phyloP scores from a whole-genome alignment of 208 protist species.

The Trypanosomatidae sp. region DNA sequence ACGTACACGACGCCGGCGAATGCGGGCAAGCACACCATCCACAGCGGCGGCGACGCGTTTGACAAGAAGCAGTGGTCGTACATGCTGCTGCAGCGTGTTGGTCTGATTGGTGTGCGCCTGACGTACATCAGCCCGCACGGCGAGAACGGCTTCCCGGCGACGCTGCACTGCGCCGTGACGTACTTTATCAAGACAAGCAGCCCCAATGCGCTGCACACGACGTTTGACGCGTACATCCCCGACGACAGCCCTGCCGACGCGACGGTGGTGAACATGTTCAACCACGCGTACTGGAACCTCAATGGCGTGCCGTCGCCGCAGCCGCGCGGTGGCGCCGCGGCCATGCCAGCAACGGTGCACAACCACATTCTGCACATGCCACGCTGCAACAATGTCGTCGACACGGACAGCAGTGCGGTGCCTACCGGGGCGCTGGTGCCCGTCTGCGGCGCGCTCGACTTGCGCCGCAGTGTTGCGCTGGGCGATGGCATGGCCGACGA shows the following conservation, averaged over 20 bases:
- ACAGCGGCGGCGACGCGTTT: conserved; percentile 40
- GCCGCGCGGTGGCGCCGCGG: background rate
- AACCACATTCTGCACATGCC: conserved; percentile 33
- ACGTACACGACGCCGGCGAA: conserved; percentile 14
- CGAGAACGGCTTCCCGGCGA: conserved; percentile 22
- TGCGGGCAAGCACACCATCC: conserved; percentile 17
- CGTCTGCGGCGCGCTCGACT: conserved; percentile 21
- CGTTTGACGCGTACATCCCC: conserved; percentile 15
- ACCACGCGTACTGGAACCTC: conserved; percentile 51
- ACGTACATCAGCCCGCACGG: conserved; percentile 16
- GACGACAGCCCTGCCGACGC: conserved; percentile 13
- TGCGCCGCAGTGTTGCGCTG: conserved; percentile 12
- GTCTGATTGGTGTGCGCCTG: conserved; percentile 10
- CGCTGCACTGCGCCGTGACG: conserved; percentile 12
- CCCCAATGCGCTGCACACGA: conserved; percentile 13
- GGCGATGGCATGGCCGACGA: conserved; percentile 21
- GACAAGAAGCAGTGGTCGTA: conserved; percentile 49
- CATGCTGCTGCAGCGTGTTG: conserved; percentile 8
- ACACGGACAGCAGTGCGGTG: conserved; percentile 17
- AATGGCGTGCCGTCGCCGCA: conserved; percentile 22
- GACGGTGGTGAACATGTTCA: conserved; percentile 40
- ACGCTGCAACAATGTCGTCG: conserved; percentile 10
- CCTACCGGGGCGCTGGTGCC: conserved; percentile 17
- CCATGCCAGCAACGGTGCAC: conserved; percentile 9
- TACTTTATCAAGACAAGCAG: conserved; percentile 12